A percentile compares a stretch with the other conserved stretches of the same genome.
phyloP scores from a whole-genome alignment of 441 rosid genomes.

The Gossypium davidsonii region DNA sequence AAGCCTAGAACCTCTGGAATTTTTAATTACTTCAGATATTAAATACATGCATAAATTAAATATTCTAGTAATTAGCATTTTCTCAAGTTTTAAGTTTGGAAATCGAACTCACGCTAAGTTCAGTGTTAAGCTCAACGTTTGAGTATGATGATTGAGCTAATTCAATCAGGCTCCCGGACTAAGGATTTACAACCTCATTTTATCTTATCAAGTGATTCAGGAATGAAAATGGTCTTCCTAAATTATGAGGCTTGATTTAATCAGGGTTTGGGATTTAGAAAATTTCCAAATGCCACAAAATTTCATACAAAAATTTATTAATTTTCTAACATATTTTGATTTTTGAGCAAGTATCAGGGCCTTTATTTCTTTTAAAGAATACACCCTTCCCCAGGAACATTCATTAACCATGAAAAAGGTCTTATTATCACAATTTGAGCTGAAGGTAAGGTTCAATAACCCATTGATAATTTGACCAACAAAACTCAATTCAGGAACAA shows the following conservation, averaged over 20 bases:
- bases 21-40: not conserved
- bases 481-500: not conserved
- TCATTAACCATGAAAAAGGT: not conserved
- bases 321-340: not conserved
- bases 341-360: no score
- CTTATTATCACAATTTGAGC: not conserved
- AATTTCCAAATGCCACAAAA: not conserved
- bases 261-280: not conserved
- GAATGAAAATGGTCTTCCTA: not conserved
- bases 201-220: not conserved
- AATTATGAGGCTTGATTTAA: not conserved
- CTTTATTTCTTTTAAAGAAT: not conserved
- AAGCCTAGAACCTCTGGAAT: not conserved
- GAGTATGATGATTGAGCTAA: not conserved
- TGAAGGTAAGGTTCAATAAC: not conserved
- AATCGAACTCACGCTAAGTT: not conserved
- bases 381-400: constrained; percentile 57
- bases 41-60: not conserved
- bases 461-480: not conserved
- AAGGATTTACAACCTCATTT: not conserved
- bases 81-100: not conserved
- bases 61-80: not conserved
- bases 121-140: not conserved
- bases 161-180: not conserved
- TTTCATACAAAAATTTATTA: not conserved